Base-by-base conservation (phyloP, 345 rosid genomes). In the Rubroshorea leprosula region DNA sequence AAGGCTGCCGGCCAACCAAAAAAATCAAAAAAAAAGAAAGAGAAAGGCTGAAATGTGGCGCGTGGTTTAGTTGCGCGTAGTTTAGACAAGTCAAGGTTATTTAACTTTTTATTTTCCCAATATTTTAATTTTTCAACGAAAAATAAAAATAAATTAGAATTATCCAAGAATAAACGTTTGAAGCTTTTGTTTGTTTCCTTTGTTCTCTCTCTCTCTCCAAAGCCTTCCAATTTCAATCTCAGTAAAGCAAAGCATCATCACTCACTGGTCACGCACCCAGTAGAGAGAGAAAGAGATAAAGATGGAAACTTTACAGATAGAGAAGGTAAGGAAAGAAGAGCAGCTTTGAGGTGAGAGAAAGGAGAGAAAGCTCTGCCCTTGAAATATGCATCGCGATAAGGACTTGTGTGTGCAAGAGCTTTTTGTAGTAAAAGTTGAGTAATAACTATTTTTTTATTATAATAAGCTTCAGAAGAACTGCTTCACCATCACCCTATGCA, bases 141-240 rank as follows among this genome's bases (percentile, higher is more conserved):
- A n/a, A n/a, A n/a, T n/a, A n/a, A n/a, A n/a, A n/a, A n/a, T n/a
- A n/a, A n/a, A n/a, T n/a, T 31, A 19, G 64, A 60, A 70, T 64
- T 72, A 69, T 65, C 77, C 59, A 51, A 26, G 67, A 68, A 59
- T 59, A 62, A 72, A 60, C 68, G 74, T 69, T 62, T n/a, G 38
- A 47, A 62, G 22, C 8, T 48, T 59, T 59, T 56, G 56, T 76
- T 72, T 70, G 55, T 64, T 68, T 67, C 58, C 57, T 68, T 52
- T 31, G 54, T 54, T 48, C n/a, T n/a, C 21, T 65, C 58, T 65
- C 60, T 63, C 51, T 55, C n/a, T 7, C 47, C 47, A 44, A 14
- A 13, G 3, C 3, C 18, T n/a, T n/a, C n/a, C n/a, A n/a, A n/a
- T n/a, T n/a, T n/a, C n/a, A 44, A 44, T 13, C 68, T 46, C 17